A percentile compares a stretch with the other conserved stretches of the same genome.
Conservation (phyloP, 2,329 filamentous ascomycete species). For the Pestalotiopsis sp. region DNA sequence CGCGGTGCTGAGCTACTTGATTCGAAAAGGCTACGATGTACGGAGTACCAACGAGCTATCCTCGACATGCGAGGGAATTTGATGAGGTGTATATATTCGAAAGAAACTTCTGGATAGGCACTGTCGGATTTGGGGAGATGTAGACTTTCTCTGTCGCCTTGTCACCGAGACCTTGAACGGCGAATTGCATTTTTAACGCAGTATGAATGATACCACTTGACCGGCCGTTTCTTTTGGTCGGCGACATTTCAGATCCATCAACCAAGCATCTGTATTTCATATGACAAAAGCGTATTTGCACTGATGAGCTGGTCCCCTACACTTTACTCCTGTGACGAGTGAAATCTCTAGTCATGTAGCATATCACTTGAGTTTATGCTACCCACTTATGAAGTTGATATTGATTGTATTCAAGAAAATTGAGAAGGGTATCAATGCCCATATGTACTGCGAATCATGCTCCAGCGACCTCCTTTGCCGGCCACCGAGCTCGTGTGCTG, state of each 20-base stretch:
- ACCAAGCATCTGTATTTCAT: too few species aligned
- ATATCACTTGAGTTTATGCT: too few species aligned
- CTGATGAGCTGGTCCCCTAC: too few species aligned
- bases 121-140: neutral
- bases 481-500: neutral
- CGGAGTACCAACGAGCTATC: too few species aligned
- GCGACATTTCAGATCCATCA: neutral
- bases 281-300: too few species aligned
- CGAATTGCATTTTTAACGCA: neutral
- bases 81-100: neutral
- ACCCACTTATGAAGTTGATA: neutral
- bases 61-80: too few species aligned
- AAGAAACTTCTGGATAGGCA: neutral
- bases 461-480: neutral
- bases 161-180: neutral
- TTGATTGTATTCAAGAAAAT: neutral
- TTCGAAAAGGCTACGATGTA: too few species aligned
- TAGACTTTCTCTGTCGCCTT: neutral
- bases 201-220: neutral
- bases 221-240: neutral
- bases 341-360: too few species aligned
- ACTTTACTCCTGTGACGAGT: too few species aligned
- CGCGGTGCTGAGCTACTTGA: too few species aligned
- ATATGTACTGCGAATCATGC: constrained; percentile 1
- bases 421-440: constrained; percentile 17